Base-by-base conservation (phyloP, 2,329 filamentous ascomycete genomes). In the Penicillium sp. region DNA sequence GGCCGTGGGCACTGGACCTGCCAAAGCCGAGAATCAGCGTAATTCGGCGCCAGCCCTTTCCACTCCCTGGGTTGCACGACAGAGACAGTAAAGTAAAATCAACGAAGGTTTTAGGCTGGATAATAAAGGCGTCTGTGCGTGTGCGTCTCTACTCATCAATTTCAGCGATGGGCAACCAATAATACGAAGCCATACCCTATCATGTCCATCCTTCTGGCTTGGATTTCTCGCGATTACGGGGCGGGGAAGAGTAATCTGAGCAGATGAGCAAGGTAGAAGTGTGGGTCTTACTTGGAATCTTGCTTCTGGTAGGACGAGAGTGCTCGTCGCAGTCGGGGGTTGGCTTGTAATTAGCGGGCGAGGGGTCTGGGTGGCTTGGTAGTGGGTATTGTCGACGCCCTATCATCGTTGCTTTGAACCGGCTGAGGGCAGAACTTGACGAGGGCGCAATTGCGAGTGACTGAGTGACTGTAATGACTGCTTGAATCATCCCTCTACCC, bases 291-390 rank as follows among this genome's bases (percentile, higher is more conserved):
- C 50, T 50, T 50, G 21, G 50, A 57, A 57, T 35, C n/a, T 6
- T n/a, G 46, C 45, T 5, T 29, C 30, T 44, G 45, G 55, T 57
- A 50, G 47, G 46, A 50, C 46, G 21, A 57, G 44, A 29, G 13
- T 23, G 8, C 55, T 30, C 29, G 17, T 49, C 15, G 19, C 19
- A 9, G 21, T 30, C 35, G 3, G 23, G 30, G 5, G 9, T 26
- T 45, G 55, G 31, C 35, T 8, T 17, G 31, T 26, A 23, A 57
- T 57, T 57, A 45, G 31, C n/a, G 31, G 31, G 11, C 31, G 13
- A 44, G 31, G 46, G 7, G 48, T 9, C 7, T 38, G 55, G 21
- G 55, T 57, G 55, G 55, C 55, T 57, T 57, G 55, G 45, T 19
- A 11, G 54, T 49, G 54, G 54, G n/a, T 38, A 49, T 38, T 17